Conservation (phyloP, 2,329 filamentous ascomycete genomes). For the Chalaropsis thielavioides region DNA sequence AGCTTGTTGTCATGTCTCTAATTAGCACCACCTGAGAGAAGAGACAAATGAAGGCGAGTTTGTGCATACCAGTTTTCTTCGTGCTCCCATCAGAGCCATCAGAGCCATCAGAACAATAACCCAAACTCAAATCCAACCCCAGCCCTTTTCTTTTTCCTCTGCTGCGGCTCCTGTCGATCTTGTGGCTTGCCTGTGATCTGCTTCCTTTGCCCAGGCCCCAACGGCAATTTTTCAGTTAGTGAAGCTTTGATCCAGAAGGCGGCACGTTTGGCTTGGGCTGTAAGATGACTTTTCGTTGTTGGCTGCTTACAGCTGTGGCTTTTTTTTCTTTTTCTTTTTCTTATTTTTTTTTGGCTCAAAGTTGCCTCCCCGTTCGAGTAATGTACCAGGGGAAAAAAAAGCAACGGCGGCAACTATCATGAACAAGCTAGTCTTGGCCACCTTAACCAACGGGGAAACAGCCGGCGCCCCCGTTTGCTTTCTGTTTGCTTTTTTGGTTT, state of each 20-base stretch:
- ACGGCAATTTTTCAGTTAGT: background rate
- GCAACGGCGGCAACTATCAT: background rate
- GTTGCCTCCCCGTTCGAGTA: background rate
- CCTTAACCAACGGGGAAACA: background rate
- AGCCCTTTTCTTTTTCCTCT: conserved; percentile 4
- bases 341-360: background rate
- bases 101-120: background rate
- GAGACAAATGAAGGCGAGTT: background rate
- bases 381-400: background rate
- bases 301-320: background rate
- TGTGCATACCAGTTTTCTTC: background rate
- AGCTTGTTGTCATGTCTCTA: background rate
- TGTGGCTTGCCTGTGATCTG: conserved; percentile 6
- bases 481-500: background rate
- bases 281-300: background rate
- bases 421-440: background rate
- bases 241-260: background rate
- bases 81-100: background rate
- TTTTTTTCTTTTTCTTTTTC: background rate
- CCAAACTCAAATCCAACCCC: background rate
- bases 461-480: background rate
- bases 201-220: background rate
- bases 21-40: background rate
- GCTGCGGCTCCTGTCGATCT: conserved; percentile 4
- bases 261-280: background rate